Base-by-base conservation (phyloP, 1,284 basidiomycete genomes). In the Marasmius fiardii region DNA sequence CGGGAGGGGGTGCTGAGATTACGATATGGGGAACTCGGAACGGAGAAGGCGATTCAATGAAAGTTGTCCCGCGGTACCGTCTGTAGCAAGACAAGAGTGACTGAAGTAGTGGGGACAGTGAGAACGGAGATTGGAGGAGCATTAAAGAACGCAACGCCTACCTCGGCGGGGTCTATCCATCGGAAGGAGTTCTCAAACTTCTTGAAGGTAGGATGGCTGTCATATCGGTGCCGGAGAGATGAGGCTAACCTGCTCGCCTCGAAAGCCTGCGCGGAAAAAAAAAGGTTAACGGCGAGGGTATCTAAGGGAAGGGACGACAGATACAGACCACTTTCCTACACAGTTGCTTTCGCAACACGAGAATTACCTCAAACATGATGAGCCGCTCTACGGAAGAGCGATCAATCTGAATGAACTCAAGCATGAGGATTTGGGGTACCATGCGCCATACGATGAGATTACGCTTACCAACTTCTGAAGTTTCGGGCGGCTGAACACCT, bases 101-200 rank as follows among this genome's bases (percentile, higher is more conserved):
- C 57, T 58, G n/a, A 14, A 51, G 11, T 20, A 37, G 34, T 24
- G 39, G 31, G n/a, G 23, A 21, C 31, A 33, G n/a, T 43, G 11
- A 48, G 34, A 37, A 33, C 16, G 43, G 39, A 43, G 18, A 11
- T 35, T 4, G 33, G 37, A 41, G 14, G n/a, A 49, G 26, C 20
- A 5, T 8, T 4, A 14, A 12, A 20, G 18, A 43, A 41, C 21
- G 39, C 43, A 33, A 41, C 35, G 21, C 57, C 55, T 41, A 56
- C 57, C 54, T 58, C 57, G 23, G 57, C 57, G 7, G 57, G 57
- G 41, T 58, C 57, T 20, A 47, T 51, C 57, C 57, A 58, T 33
- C 12, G 21, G 33, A 58, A 58, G 14, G 51, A 51, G 20, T 48
- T 55, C n/a, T 58, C 57, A 4, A 58, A 26, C 8, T 49, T 34